Conservation (phyloP, 306 rosid species). For the Hippophae rhamnoides region DNA sequence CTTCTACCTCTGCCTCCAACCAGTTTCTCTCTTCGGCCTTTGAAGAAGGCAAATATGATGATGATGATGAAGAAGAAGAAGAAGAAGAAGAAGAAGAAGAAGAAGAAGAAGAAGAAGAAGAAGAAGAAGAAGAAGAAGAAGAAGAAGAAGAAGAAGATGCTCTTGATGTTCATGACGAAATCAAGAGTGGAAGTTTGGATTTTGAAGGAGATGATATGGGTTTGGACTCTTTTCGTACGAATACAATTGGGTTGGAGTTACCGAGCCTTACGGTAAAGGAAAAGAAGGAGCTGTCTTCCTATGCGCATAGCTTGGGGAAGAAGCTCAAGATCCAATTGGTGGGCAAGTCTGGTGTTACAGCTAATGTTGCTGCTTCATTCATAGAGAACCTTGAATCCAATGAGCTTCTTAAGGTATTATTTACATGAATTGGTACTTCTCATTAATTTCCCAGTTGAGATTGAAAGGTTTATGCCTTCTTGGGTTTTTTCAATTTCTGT, state of each 20-base stretch:
- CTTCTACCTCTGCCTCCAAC: slow-evolving; percentile 3
- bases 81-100: neutral
- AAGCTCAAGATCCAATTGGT: slow-evolving; percentile 85
- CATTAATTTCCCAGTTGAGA: no score
- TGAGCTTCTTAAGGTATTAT: slow-evolving; percentile 81
- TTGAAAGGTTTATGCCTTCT: no score
- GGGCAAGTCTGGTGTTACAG: slow-evolving; percentile 77
- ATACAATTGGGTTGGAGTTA: slow-evolving; percentile 34
- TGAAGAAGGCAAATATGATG: slow-evolving; percentile 7
- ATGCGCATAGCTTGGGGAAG: slow-evolving; percentile 79
- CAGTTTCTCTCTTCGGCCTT: slow-evolving; percentile 5
- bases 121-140: slow-evolving; percentile 7
- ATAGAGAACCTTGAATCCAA: slow-evolving; percentile 77
- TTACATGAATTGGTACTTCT: no score
- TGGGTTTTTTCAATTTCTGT: no score
- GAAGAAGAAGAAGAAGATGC: neutral
- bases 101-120: slow-evolving; percentile 7
- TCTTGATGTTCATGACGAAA: slow-evolving; percentile 6
- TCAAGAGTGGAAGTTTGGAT: slow-evolving; percentile 20
- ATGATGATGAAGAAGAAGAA: slow-evolving; percentile 7
- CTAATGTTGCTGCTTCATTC: slow-evolving; percentile 61
- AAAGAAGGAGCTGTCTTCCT: slow-evolving; percentile 76
- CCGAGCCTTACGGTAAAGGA: slow-evolving; percentile 66
- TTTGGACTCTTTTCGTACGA: slow-evolving; percentile 29
- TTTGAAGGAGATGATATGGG: slow-evolving; percentile 18